Evolutionary conservation across 805 yeast genomes (phyloP).

Genomic region (Spathaspora boniae): DNA sequence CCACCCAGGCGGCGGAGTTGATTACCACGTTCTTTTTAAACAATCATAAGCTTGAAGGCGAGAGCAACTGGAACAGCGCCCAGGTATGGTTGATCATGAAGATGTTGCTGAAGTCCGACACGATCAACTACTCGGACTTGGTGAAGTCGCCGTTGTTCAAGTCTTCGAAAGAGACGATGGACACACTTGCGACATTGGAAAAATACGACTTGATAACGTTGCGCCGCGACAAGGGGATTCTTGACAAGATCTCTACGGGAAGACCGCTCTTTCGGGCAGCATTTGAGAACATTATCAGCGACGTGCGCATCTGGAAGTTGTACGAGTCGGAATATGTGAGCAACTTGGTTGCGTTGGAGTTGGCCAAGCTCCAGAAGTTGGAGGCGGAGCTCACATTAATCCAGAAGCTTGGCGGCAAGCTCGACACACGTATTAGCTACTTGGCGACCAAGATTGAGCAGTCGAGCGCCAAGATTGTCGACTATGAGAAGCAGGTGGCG

Average conservation of each 20-base stretch:
- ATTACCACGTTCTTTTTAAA: conserved; percentile 72
- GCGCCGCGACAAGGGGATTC: conserved; percentile 72
- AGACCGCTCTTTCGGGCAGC: conserved; percentile 84
- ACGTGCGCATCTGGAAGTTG: conserved; percentile 51
- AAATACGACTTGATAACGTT: conserved; percentile 72
- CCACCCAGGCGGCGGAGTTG: conserved; percentile 82
- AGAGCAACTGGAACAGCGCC: conserved; percentile 60
- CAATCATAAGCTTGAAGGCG: conserved; percentile 19
- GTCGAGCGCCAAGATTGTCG: conserved; percentile 45
- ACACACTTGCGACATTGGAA: conserved; percentile 66
- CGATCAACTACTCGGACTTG: conserved; percentile 49
- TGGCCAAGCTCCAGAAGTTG: conserved; percentile 54
- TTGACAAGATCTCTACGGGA: conserved; percentile 66
- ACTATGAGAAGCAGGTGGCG: conserved; percentile 26
- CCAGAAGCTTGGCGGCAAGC: conserved; percentile 48
- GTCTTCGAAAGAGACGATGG: conserved; percentile 42
- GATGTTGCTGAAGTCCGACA: conserved; percentile 48
- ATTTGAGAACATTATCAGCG: conserved; percentile 60
- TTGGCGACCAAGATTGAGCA: conserved; percentile 63
- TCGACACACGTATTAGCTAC: conserved; percentile 62
- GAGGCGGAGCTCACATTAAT: conserved; percentile 72
- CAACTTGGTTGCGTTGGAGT: conserved; percentile 55
- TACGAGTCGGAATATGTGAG: conserved; percentile 63
- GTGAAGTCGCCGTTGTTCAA: conserved; percentile 59
- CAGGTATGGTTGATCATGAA: conserved; percentile 88